Conservation (phyloP, 1,139 yeast genomes). For the Pichia inconspicua region DNA sequence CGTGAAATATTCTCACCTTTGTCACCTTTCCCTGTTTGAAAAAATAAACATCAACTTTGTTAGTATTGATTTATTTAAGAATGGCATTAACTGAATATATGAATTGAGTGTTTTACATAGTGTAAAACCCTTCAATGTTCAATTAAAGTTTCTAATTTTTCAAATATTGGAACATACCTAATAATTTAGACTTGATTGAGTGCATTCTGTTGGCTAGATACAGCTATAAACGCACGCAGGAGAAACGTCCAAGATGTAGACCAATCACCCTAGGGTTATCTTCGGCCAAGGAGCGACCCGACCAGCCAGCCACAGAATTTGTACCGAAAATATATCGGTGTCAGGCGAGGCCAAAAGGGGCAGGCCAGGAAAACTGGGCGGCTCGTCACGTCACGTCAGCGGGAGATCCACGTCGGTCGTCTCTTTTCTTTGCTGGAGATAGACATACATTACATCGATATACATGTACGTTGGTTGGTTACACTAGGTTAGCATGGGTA, state of each 20-base stretch:
- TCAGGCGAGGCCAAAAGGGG: too few relatives aligned
- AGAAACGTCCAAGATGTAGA: background rate
- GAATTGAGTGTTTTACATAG: background rate
- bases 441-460: too few relatives aligned
- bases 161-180: slow-evolving; percentile 18
- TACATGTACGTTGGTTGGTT: background rate
- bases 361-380: too few relatives aligned
- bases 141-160: too few relatives aligned
- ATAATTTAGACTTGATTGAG: slow-evolving; percentile 22
- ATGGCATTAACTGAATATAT: background rate
- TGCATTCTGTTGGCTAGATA: slow-evolving; percentile 18
- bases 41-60: background rate
- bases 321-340: too few relatives aligned
- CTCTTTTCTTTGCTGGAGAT: too few relatives aligned
- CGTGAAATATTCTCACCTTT: slow-evolving; percentile 5
- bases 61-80: background rate
- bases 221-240: background rate
- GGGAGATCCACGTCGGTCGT: too few relatives aligned
- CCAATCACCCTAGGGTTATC: background rate
- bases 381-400: too few relatives aligned
- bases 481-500: background rate
- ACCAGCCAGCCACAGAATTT: too few relatives aligned
- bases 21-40: slow-evolving; percentile 17
- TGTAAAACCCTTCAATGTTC: too few relatives aligned
- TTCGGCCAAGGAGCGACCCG: background rate